Conservation (phyloP, 345 rosid species). For the Melaleuca quinquenervia region DNA sequence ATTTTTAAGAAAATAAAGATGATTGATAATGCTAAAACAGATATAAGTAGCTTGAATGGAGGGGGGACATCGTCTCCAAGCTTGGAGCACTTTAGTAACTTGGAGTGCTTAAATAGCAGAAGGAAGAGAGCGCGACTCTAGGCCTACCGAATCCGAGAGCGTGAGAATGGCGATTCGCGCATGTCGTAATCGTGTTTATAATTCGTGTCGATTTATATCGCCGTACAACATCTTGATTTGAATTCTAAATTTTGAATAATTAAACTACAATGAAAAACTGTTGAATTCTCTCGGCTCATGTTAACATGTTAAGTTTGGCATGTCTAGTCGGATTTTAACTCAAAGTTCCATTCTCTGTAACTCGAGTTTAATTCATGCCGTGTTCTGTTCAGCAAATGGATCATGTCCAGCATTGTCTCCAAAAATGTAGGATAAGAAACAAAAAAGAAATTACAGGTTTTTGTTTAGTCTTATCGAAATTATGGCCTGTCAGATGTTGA, state of each 20-base stretch:
- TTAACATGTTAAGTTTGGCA: not conserved
- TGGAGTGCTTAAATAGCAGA: not conserved
- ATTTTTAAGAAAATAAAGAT: not conserved
- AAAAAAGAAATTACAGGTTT: too few relatives aligned
- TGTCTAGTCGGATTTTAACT: accelerated
- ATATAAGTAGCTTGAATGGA: not conserved
- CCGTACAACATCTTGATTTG: not conserved
- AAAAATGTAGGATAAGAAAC: too few relatives aligned
- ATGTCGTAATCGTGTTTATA: too few relatives aligned
- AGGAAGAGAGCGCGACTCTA: not conserved
- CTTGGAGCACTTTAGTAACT: not conserved
- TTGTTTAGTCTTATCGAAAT: too few relatives aligned
- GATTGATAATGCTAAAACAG: not conserved
- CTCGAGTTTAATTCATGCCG: not conserved
- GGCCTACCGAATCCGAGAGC: not conserved
- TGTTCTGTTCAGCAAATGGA: too few relatives aligned
- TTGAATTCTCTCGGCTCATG: accelerated
- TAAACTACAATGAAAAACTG: not conserved
- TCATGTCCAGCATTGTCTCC: too few relatives aligned
- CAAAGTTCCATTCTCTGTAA: not conserved
- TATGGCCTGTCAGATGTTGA: too few relatives aligned
- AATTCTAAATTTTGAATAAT: not conserved
- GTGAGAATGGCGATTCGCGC: not conserved
- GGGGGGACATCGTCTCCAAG: not conserved
- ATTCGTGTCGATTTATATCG: not conserved